Evolutionary conservation across 208 protist species (phyloP).

Genomic region (Balamuthia mandrillaris): DNA sequence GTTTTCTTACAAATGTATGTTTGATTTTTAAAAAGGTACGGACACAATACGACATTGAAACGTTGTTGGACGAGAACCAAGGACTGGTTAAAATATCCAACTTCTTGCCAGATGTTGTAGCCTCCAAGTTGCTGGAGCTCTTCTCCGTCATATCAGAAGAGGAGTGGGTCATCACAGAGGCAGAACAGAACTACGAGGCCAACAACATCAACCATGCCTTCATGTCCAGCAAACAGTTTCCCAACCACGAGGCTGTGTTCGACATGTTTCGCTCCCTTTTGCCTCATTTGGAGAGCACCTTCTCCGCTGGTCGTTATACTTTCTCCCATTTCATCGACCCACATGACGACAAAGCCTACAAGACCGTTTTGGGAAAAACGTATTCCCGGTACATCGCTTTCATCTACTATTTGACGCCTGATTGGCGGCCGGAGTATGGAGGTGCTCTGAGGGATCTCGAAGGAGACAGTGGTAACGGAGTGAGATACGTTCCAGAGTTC

Average conservation of each 20-base stretch:
- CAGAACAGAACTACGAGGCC: not conserved
- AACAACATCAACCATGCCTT: not conserved
- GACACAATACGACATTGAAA: too few relatives aligned
- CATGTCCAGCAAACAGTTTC: not conserved
- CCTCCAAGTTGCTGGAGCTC: not conserved
- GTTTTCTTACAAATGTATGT: too few relatives aligned
- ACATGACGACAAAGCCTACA: not conserved
- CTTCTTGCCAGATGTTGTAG: not conserved
- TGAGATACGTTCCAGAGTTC: not conserved
- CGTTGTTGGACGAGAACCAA: too few relatives aligned
- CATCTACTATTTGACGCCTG: not conserved
- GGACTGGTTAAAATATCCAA: slow-evolving; percentile 4
- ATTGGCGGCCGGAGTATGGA: not conserved
- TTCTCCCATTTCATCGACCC: not conserved
- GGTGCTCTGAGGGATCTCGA: not conserved
- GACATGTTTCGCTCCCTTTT: not conserved
- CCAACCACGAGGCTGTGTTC: not conserved
- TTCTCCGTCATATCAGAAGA: not conserved
- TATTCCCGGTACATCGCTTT: not conserved
- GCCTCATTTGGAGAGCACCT: not conserved
- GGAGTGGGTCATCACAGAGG: not conserved
- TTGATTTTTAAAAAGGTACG: too few relatives aligned
- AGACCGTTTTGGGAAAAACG: not conserved
- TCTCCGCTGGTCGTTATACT: not conserved
- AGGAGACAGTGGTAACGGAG: too few relatives aligned